phyloP scores from a whole-genome alignment of 345 rosid genomes.

The Populus nigra region DNA sequence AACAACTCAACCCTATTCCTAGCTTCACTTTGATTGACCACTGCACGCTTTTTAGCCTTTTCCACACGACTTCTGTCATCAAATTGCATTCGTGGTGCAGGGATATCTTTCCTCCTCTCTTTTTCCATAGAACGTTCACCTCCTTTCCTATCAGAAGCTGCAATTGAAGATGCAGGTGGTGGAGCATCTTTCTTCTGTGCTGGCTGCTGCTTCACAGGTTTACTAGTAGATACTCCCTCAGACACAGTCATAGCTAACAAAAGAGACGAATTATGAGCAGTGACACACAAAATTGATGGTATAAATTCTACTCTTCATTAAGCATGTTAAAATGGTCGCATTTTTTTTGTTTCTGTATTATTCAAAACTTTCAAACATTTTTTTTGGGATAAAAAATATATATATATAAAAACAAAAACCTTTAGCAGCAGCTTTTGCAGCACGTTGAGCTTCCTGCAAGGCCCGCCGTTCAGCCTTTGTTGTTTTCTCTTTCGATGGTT shows the following conservation, averaged over 20 bases:
- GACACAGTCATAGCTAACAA: slow-evolving; percentile 24
- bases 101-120: slow-evolving; percentile 78
- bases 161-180: slow-evolving; percentile 35
- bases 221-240: slow-evolving; percentile 16
- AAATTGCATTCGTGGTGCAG: slow-evolving; percentile 74
- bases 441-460: slow-evolving; percentile 35
- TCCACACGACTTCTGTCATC: slow-evolving; percentile 79
- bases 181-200: slow-evolving; percentile 23
- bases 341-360: too few relatives aligned
- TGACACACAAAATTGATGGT: neutral
- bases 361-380: too few relatives aligned
- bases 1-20: slow-evolving; percentile 87
- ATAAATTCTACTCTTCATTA: too few relatives aligned
- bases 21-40: slow-evolving; percentile 83
- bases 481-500: slow-evolving; percentile 19
- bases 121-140: slow-evolving; percentile 65
- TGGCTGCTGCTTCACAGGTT: slow-evolving; percentile 15
- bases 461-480: slow-evolving; percentile 36
- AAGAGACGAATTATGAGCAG: slow-evolving; percentile 8
- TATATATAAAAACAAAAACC: slow-evolving; percentile 3
- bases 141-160: slow-evolving; percentile 74
- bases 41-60: slow-evolving; percentile 84
- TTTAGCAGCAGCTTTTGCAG: slow-evolving; percentile 35
- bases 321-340: too few relatives aligned
- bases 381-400: too few relatives aligned